Evolutionary conservation across 2,329 filamentous ascomycete species (phyloP).

Genomic region (Pezicula neosporulosa): DNA sequence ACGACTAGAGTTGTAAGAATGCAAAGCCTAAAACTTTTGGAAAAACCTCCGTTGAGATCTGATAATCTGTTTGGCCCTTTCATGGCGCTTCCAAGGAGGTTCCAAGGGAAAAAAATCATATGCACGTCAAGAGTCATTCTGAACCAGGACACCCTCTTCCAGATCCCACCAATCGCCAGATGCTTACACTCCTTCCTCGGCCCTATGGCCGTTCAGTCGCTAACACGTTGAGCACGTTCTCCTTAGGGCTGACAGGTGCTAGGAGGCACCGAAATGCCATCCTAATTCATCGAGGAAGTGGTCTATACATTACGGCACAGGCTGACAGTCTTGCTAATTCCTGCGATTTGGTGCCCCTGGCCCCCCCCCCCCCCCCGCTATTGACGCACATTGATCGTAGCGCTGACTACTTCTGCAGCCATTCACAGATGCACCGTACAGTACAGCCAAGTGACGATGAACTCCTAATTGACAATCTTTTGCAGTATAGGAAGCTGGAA

Average conservation of each 20-base stretch:
- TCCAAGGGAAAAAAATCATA: too few relatives aligned
- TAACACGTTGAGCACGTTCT: not conserved
- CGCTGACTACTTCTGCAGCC: not conserved
- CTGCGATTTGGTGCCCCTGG: not conserved
- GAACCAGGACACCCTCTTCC: not conserved
- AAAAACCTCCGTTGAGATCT: too few relatives aligned
- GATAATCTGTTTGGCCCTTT: too few relatives aligned
- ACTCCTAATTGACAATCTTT: not conserved
- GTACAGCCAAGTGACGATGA: not conserved
- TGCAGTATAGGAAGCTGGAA: not conserved
- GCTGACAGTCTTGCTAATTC: not conserved
- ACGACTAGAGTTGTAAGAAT: too few relatives aligned
- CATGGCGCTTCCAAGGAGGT: not conserved
- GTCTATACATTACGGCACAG: not conserved
- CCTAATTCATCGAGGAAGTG: not conserved
- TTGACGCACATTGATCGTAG: not conserved
- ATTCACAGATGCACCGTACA: not conserved
- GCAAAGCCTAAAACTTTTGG: too few relatives aligned
- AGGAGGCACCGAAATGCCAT: not conserved
- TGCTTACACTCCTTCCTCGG: not conserved
- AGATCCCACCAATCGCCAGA: not conserved
- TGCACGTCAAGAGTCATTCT: not conserved
- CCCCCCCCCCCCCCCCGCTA: not conserved
- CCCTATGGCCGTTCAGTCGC: not conserved
- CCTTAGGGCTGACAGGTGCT: not conserved